Evolutionary conservation across 805 yeast genomes (phyloP).

Genomic region (Naumovozyma baii): DNA sequence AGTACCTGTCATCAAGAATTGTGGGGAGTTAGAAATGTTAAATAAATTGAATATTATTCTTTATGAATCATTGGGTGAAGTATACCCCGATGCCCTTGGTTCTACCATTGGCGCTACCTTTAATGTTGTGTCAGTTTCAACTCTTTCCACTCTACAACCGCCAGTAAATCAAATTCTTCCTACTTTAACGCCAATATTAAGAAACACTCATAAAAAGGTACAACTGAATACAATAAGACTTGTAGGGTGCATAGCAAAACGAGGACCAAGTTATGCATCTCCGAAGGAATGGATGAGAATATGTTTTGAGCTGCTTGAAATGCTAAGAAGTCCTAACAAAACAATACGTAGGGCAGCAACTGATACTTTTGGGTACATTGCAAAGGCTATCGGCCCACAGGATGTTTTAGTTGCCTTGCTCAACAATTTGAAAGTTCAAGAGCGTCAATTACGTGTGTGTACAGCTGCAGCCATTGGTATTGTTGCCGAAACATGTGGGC

Average conservation of each 20-base stretch:
- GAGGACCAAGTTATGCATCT: constrained; percentile 70
- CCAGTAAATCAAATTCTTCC: constrained; percentile 77
- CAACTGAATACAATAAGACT: constrained; percentile 73
- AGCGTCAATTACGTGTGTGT: constrained; percentile 91
- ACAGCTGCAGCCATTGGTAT: constrained; percentile 97
- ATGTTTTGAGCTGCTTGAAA: constrained; percentile 80
- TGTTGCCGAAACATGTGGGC: constrained; percentile 87
- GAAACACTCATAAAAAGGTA: constrained; percentile 83
- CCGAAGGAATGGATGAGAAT: constrained; percentile 98
- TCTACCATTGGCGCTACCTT: constrained; percentile 67
- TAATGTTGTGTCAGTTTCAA: constrained; percentile 51
- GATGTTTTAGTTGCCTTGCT: constrained; percentile 80
- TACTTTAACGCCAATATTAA: constrained; percentile 79
- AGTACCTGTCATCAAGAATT: constrained; percentile 54
- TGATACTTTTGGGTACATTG: constrained; percentile 81
- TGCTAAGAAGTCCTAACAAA: constrained; percentile 72
- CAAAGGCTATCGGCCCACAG: constrained; percentile 90
- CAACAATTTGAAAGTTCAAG: constrained; percentile 82
- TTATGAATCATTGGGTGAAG: constrained; percentile 90
- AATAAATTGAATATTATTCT: constrained; percentile 63
- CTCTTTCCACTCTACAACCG: constrained; percentile 59
- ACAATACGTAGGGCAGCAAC: constrained; percentile 78
- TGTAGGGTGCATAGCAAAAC: constrained; percentile 73
- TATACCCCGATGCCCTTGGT: constrained; percentile 86
- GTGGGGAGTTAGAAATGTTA: constrained; percentile 55